These are phyloP conservation scores for Carex cristatella DNA, from an alignment of 176 grass and related monocot genomes.

Conservation along the genomic window DNA sequence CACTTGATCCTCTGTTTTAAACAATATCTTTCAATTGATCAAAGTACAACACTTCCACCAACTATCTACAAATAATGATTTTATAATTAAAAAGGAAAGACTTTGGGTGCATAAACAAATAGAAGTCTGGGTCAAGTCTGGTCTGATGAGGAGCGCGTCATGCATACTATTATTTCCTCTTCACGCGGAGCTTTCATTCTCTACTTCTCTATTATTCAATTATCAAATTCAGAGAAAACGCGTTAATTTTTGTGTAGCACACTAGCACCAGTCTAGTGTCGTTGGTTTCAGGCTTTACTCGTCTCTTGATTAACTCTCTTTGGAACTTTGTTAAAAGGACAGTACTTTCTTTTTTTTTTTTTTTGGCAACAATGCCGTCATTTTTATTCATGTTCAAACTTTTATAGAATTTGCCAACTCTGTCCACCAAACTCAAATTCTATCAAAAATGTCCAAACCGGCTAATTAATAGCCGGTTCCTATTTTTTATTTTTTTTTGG, in stretches of 20 bases:
- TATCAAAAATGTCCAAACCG: too few relatives aligned
- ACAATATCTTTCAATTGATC: background rate
- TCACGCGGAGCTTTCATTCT: background rate
- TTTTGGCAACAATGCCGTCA: too few relatives aligned
- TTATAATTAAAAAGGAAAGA: background rate
- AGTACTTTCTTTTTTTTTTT: too few relatives aligned
- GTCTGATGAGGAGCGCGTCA: conserved; percentile 3
- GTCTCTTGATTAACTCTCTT: too few relatives aligned
- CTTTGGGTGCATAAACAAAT: conserved; percentile 10
- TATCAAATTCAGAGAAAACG: background rate
- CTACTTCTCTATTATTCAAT: background rate
- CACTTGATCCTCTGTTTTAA: background rate
- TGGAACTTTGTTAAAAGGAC: too few relatives aligned
- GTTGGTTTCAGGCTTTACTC: too few relatives aligned
- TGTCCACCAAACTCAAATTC: too few relatives aligned
- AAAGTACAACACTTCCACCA: background rate
- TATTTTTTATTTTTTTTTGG: too few relatives aligned
- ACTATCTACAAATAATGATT: background rate
- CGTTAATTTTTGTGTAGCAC: background rate
- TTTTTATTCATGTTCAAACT: too few relatives aligned
- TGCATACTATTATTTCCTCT: background rate
- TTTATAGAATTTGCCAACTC: too few relatives aligned
- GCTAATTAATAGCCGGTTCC: too few relatives aligned
- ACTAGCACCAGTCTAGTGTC: background rate
- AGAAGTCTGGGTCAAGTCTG: conserved; percentile 13